Percentiles rank a stretch among this genome's conserved stretches.
Conservation (phyloP, 305 asterid genomes). For the Solanum hybrid region DNA sequence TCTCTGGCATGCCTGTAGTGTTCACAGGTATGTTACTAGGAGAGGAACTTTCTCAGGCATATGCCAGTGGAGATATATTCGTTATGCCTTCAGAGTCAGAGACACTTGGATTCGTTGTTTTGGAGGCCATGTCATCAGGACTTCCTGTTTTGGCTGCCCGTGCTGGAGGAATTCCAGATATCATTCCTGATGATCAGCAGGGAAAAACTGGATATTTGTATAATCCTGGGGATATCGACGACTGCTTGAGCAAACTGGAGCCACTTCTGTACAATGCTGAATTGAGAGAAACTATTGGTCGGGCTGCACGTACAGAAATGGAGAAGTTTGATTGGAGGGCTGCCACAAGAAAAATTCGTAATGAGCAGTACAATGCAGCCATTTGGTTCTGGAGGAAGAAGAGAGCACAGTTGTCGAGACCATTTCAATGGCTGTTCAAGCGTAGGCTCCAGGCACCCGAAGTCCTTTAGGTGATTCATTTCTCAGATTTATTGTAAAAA, state of each 20-base stretch:
- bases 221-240: conserved; percentile 73
- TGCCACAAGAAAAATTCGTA: conserved; percentile 73
- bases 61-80: conserved; percentile 91
- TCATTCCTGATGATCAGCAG: conserved; percentile 70
- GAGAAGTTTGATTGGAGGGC: conserved; percentile 93
- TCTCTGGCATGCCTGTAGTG: conserved; percentile 70
- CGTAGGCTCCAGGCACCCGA: conserved; percentile 28
- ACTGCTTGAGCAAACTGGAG: conserved; percentile 68
- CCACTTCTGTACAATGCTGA: conserved; percentile 52
- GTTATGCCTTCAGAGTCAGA: conserved; percentile 96
- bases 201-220: conserved; percentile 77
- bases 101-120: conserved; percentile 82
- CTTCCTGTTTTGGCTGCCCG: conserved; percentile 92
- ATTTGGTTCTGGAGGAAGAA: conserved; percentile 94
- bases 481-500: not conserved
- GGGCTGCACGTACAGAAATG: conserved; percentile 72
- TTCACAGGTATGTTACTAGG: conserved; percentile 89
- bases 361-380: conserved; percentile 77
- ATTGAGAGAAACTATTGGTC: conserved; percentile 59
- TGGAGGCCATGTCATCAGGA: conserved; percentile 98
- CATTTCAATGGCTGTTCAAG: conserved; percentile 66
- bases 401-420: conserved; percentile 48
- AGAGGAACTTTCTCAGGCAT: conserved; percentile 94
- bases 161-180: conserved; percentile 94
- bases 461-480: conserved; percentile 14